Conservation (phyloP, 805 yeast species). For the Citeromyces matritensis region DNA sequence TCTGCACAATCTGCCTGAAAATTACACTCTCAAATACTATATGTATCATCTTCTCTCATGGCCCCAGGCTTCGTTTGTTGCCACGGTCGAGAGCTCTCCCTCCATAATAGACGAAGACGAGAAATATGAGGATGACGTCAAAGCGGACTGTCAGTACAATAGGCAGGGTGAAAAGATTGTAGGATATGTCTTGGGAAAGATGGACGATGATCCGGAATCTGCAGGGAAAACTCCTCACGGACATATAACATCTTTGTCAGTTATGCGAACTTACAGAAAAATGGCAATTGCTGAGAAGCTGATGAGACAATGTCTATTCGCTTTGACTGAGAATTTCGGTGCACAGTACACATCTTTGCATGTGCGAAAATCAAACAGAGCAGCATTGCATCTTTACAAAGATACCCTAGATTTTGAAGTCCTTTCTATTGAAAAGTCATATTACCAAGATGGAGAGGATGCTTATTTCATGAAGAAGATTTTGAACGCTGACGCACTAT, state of each 20-base stretch:
- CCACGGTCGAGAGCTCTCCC: conserved; percentile 56
- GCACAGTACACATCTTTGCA: conserved; percentile 83
- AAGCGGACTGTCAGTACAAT: conserved; percentile 32
- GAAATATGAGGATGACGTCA: conserved; percentile 4
- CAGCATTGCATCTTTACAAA: conserved; percentile 83
- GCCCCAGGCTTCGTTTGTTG: conserved; percentile 97
- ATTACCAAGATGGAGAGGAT: conserved; percentile 95
- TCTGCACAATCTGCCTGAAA: conserved; percentile 84
- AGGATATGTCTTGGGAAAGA: conserved; percentile 92
- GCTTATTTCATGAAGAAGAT: conserved; percentile 88
- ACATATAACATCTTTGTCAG: conserved; percentile 86
- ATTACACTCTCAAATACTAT: conserved; percentile 83
- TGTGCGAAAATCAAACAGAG: conserved; percentile 85
- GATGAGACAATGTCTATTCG: conserved; percentile 69
- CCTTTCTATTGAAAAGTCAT: conserved; percentile 67
- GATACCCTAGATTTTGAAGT: conserved; percentile 79
- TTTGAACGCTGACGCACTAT: conserved; percentile 40
- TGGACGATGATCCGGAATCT: conserved; percentile 87
- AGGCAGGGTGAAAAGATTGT: conserved; percentile 65
- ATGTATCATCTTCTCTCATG: conserved; percentile 88
- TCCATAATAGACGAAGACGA: conserved; percentile 10
- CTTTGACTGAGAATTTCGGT: conserved; percentile 66
- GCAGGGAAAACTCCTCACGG: conserved; percentile 69
- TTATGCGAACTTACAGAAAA: conserved; percentile 89
- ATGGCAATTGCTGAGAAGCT: conserved; percentile 88